Percentiles rank a stretch among this genome's conserved stretches.
Evolutionary conservation across 192 early-diverging fungal species (phyloP).

Genomic region (Dimargaris cristalligena): DNA sequence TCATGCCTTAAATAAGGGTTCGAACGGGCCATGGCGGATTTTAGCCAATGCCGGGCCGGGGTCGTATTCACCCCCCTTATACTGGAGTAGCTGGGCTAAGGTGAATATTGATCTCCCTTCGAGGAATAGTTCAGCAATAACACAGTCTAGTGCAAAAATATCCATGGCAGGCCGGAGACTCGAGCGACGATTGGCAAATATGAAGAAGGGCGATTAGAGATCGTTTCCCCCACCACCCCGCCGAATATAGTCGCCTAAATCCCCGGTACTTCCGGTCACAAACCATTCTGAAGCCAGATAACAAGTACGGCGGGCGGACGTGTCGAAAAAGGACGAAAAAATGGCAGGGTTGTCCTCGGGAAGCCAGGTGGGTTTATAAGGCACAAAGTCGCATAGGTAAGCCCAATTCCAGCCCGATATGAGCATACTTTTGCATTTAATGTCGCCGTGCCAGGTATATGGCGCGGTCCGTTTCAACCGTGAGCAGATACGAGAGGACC

Average conservation of each 20-base stretch:
- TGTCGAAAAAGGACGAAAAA: constrained; percentile 94
- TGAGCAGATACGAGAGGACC: constrained; percentile 54
- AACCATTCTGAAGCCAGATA: constrained; percentile 94
- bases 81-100: constrained; percentile 80
- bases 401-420: constrained; percentile 95
- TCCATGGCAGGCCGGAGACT: constrained; percentile 78
- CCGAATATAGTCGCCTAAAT: no score
- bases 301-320: constrained; percentile 71
- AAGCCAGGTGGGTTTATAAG: constrained; percentile 80
- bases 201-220: no score
- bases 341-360: constrained; percentile 94
- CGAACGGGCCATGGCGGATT: constrained; percentile 70
- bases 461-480: constrained; percentile 78
- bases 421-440: constrained; percentile 87
- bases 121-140: constrained; percentile 85
- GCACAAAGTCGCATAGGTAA: constrained; percentile 76
- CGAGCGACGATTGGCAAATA: no score
- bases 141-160: constrained; percentile 80
- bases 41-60: constrained; percentile 51
- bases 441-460: constrained; percentile 89
- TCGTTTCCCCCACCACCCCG: no score
- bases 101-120: constrained; percentile 87
- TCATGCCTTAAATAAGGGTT: constrained; percentile 70
- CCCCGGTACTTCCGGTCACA: constrained; percentile 26
- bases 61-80: constrained; percentile 61